Evolutionary conservation across 768 basidiomycete genomes (phyloP).

Genomic region (Pleurotus tuber-regium): DNA sequence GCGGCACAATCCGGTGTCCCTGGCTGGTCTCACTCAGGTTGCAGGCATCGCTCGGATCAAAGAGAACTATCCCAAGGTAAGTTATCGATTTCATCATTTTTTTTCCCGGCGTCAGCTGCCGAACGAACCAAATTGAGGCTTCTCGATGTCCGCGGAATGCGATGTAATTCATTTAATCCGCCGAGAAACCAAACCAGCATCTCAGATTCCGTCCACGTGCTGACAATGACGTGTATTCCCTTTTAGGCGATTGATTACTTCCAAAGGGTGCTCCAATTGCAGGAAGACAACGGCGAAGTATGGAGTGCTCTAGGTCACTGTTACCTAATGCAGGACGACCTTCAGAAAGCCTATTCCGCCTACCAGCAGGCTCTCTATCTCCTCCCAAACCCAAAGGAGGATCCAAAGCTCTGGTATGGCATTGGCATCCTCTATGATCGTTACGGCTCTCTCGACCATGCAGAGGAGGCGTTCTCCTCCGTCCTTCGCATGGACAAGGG

Average conservation of each 20-base stretch:
- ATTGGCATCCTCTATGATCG: slow-evolving; percentile 99
- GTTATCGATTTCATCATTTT: slow-evolving; percentile 25
- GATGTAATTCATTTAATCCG: neutral
- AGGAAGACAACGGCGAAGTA: slow-evolving; percentile 97
- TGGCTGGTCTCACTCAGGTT: slow-evolving; percentile 88
- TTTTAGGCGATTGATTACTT: slow-evolving; percentile 94
- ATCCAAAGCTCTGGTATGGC: slow-evolving; percentile 99
- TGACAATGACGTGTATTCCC: slow-evolving; percentile 34
- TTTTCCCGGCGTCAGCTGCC: slow-evolving; percentile 14
- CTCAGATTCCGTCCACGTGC: slow-evolving; percentile 27
- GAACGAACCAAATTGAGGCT: neutral
- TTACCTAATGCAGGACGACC: slow-evolving; percentile 98
- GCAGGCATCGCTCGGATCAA: slow-evolving; percentile 96
- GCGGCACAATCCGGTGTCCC: slow-evolving; percentile 90
- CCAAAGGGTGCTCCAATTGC: slow-evolving; percentile 84
- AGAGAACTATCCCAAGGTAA: slow-evolving; percentile 94
- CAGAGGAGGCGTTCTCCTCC: slow-evolving; percentile 96
- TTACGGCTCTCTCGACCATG: slow-evolving; percentile 97
- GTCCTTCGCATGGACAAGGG: slow-evolving; percentile 97
- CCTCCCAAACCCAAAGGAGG: slow-evolving; percentile 95
- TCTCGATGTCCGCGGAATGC: slow-evolving; percentile 4
- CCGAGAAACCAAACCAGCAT: slow-evolving; percentile 11
- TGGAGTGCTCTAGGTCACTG: slow-evolving; percentile 98
- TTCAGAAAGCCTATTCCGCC: slow-evolving; percentile 97
- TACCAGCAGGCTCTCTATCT: slow-evolving; percentile 98